Percentiles rank a stretch among this genome's conserved stretches.
phyloP scores from a whole-genome alignment of 2,329 filamentous ascomycete genomes.

The Colletotrichum sublineola region DNA sequence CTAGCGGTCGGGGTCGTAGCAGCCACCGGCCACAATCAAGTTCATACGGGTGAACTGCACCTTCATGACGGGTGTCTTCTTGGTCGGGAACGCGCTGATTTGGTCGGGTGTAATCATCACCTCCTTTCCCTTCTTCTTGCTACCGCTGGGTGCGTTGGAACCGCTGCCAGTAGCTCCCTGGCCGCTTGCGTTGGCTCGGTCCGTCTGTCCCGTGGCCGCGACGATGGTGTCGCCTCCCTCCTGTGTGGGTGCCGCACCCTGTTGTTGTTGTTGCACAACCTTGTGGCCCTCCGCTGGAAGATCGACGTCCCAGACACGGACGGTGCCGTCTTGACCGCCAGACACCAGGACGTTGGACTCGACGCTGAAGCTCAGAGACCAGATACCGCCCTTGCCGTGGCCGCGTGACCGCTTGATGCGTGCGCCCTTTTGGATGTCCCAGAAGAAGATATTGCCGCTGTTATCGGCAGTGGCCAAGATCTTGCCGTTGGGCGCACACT shows the following conservation, averaged over 20 bases:
- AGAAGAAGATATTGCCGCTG: slow-evolving; percentile 90
- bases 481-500: slow-evolving; percentile 89
- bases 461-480: slow-evolving; percentile 92
- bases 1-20: slow-evolving; percentile 69
- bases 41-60: slow-evolving; percentile 97
- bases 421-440: slow-evolving; percentile 90
- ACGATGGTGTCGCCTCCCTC: slow-evolving; percentile 51
- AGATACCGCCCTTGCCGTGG: slow-evolving; percentile 93
- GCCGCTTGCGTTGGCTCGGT: slow-evolving; percentile 46
- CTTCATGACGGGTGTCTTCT: slow-evolving; percentile 95
- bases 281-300: slow-evolving; percentile 75
- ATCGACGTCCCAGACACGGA: slow-evolving; percentile 93
- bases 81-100: slow-evolving; percentile 94
- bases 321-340: slow-evolving; percentile 90
- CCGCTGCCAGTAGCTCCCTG: slow-evolving; percentile 47
- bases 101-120: slow-evolving; percentile 92
- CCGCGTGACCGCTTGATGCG: slow-evolving; percentile 93
- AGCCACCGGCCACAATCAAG: slow-evolving; percentile 86
- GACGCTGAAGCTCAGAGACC: slow-evolving; percentile 92
- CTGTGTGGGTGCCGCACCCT: slow-evolving; percentile 36
- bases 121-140: slow-evolving; percentile 88
- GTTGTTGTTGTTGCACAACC: slow-evolving; percentile 53
- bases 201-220: slow-evolving; percentile 48
- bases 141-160: slow-evolving; percentile 46
- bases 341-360: slow-evolving; percentile 93